Conservation (phyloP, 345 rosid species). For the Citrus reticulata region DNA sequence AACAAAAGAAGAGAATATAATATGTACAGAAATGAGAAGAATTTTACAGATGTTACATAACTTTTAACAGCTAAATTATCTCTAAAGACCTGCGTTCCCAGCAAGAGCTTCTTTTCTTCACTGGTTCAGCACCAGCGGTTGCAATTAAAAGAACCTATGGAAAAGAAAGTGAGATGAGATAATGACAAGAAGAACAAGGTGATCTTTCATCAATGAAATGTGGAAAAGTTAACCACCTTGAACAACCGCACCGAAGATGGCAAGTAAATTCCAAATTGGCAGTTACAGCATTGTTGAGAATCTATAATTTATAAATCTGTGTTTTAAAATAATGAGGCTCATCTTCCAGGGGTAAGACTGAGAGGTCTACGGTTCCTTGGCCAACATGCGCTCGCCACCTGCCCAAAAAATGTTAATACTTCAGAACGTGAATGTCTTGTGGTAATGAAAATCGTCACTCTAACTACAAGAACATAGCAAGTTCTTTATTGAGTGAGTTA, state of each 20-base stretch:
- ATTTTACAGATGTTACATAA: background rate
- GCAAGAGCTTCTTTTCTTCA: slow-evolving; percentile 7
- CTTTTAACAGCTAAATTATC: background rate
- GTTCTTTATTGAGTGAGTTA: background rate
- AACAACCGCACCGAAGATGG: slow-evolving; percentile 6
- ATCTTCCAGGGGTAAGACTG: slow-evolving; percentile 32
- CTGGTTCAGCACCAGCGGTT: background rate
- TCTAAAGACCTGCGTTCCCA: background rate
- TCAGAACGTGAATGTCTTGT: slow-evolving; percentile 6
- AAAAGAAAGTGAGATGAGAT: background rate
- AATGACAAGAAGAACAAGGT: slow-evolving; percentile 5
- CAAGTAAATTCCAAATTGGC: slow-evolving; percentile 1
- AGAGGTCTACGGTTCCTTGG: slow-evolving; percentile 45
- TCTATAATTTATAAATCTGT: background rate
- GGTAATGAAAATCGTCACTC: background rate
- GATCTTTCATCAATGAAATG: slow-evolving; percentile 17
- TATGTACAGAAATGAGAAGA: slow-evolving; percentile 18
- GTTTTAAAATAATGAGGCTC: background rate
- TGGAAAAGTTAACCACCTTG: slow-evolving; percentile 12
- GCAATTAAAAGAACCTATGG: slow-evolving; percentile 7
- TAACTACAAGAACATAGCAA: background rate
- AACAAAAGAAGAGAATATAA: background rate
- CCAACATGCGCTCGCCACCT: slow-evolving; percentile 75
- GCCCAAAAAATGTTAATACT: slow-evolving; percentile 7
- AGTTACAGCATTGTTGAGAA: background rate